These are phyloP conservation scores for Fraxinus americana DNA, from an alignment of 257 asterid genomes.

Conservation along the genomic window DNA sequence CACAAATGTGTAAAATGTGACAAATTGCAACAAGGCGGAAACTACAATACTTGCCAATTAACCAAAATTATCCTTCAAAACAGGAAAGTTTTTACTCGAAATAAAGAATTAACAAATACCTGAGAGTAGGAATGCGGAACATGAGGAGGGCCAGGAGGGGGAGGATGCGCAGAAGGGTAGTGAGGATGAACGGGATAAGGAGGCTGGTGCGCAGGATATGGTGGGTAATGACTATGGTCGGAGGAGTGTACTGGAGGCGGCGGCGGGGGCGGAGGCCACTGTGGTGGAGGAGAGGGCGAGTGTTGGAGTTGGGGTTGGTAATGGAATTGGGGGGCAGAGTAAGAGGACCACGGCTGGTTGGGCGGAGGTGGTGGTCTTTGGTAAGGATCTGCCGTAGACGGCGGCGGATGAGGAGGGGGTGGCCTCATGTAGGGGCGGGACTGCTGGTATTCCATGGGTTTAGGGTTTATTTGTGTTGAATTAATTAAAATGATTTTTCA, in stretches of 20 bases:
- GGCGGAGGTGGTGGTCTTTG: conserved; percentile 51
- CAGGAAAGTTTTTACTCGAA: background rate
- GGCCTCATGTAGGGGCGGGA: conserved; percentile 61
- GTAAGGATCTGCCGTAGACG: conserved; percentile 60
- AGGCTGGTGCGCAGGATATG: conserved; percentile 50
- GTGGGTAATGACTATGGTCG: conserved; percentile 41
- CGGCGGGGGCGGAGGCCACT: conserved; percentile 59
- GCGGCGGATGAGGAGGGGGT: conserved; percentile 54
- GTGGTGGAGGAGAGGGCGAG: conserved; percentile 62
- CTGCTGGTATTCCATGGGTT: conserved; percentile 72
- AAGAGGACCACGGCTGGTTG: conserved; percentile 51
- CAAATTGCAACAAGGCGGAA: conserved; percentile 22
- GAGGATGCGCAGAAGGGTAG: conserved; percentile 57
- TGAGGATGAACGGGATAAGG: conserved; percentile 47
- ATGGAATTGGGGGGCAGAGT: conserved; percentile 62
- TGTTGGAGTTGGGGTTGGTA: conserved; percentile 63
- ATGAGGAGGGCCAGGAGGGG: conserved; percentile 65
- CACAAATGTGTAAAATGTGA: background rate
- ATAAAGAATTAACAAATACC: conserved; percentile 25
- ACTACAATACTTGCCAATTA: conserved; percentile 9
- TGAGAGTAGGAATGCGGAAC: conserved; percentile 59
- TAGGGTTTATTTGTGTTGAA: conserved; percentile 38
- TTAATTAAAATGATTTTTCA: background rate
- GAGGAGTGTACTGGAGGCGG: conserved; percentile 46
- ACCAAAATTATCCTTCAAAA: conserved; percentile 6